Percentiles rank a stretch among this genome's conserved stretches.
Evolutionary conservation across 2,329 filamentous ascomycete genomes (phyloP).

Genomic region (Cercospora brassicicola): DNA sequence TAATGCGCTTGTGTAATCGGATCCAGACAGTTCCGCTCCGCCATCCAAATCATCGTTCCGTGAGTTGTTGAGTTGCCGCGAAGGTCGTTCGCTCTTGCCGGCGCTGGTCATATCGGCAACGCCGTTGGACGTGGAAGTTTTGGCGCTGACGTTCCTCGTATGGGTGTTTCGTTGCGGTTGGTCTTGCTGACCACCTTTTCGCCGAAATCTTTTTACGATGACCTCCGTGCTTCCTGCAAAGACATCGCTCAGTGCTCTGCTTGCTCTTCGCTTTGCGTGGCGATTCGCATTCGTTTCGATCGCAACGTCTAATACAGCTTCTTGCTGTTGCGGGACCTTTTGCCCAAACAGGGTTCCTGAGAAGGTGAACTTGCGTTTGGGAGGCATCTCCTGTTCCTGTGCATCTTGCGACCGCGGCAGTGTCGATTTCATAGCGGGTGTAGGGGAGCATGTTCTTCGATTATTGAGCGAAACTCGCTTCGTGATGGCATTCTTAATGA

Average conservation of each 20-base stretch:
- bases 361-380: background rate
- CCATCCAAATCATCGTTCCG: background rate
- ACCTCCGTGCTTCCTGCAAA: background rate
- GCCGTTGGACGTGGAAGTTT: background rate
- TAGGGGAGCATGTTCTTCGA: background rate
- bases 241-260: slow-evolving; percentile 6
- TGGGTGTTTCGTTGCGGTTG: background rate
- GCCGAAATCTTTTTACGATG: background rate
- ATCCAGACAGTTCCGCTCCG: background rate
- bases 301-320: background rate
- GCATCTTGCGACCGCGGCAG: background rate
- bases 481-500: background rate
- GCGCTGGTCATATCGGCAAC: background rate
- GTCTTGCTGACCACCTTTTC: background rate
- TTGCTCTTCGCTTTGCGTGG: slow-evolving; percentile 3
- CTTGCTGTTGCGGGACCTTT: background rate
- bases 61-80: background rate
- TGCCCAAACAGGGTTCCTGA: background rate
- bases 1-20: background rate
- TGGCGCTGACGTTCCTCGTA: background rate
- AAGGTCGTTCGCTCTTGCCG: background rate
- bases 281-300: background rate
- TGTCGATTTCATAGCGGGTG: background rate
- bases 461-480: background rate
- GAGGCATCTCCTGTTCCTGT: background rate